These are phyloP conservation scores for Volvox carteri DNA, from an alignment of 163 green algal species.

Conservation along the genomic window DNA sequence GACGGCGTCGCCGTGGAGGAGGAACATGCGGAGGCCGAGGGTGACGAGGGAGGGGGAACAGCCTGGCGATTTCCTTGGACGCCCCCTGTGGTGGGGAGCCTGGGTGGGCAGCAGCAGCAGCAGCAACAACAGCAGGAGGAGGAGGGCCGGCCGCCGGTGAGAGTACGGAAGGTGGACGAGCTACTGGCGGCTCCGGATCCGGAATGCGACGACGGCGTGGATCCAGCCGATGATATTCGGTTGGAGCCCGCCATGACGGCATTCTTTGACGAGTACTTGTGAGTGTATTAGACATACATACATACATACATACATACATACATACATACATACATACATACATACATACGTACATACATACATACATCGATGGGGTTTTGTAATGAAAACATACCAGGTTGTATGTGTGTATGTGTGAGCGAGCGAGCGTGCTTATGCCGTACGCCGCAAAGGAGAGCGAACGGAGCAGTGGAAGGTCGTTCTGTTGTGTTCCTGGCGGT, in stretches of 20 bases:
- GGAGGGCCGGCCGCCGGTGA: not conserved
- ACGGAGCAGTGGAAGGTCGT: no score
- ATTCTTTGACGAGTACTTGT: slow-evolving; percentile 32
- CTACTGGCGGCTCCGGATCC: slow-evolving; percentile 19
- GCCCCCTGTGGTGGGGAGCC: no score
- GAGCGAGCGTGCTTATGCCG: not conserved
- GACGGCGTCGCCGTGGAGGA: no score
- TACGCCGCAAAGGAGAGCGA: not conserved
- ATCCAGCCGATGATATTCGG: not conserved
- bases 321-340: not conserved
- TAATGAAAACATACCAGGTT: not conserved
- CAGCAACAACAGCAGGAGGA: not conserved
- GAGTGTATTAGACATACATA: not conserved
- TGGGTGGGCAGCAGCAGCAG: not conserved
- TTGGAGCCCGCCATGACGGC: not conserved
- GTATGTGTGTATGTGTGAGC: not conserved
- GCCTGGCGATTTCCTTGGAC: not conserved
- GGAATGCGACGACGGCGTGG: not conserved
- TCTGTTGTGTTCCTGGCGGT: no score
- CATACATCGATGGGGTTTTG: not conserved
- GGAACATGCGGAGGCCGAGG: not conserved
- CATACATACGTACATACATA: not conserved
- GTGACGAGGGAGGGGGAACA: not conserved
- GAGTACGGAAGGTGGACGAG: slow-evolving; percentile 34
- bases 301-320: not conserved